Base-by-base conservation (phyloP, 1,139 yeast species). In the Lodderomyces margitis region DNA sequence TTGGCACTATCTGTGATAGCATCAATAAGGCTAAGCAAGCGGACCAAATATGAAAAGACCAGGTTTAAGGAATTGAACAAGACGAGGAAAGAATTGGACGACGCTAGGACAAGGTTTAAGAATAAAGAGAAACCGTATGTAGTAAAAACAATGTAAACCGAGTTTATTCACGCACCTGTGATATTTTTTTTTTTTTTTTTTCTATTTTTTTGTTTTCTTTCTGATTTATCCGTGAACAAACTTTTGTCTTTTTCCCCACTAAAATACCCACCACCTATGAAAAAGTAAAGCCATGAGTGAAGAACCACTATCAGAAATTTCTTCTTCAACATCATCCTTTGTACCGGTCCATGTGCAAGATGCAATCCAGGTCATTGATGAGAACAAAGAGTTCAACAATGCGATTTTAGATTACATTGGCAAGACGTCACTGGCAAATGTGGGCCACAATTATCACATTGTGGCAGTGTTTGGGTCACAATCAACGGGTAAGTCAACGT, bases 381-480 rank as follows among this genome's bases (percentile, higher is more conserved):
- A 88, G 58, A 63, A 75, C 47, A 89, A 91, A 59, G 60, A 66
- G 33, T 87, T 87, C 74, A 81, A 78, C 50, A 27, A 44, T 3
- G 47, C 51, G 1, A 58, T 72, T 42, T 58, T 70, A 48, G 60
- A 58, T 5, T 72, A 72, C 48, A 62, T 72, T 52, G 58, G 46
- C 70, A 68, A 62, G 50, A 62, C 66, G 37, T 57, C 57, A 12
- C 64, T 55, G 4, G 49, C 58, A 8, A 50, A 56, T 8, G 73
- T 75, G 20, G 95, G 92, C 0, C 68, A 86, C 47, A 74, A 83
- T 54, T 91, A 91, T 66, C 96, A 92, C 61, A 82, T 92, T 20
- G 87, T 92, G 2, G 85, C 98, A 0, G 98, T 92, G 38, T 92
- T 92, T 70, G 98, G 98, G 8, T 87, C 96, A 1, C 98, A 92